These are phyloP conservation scores for Cadophora luteo-olivacea DNA, from an alignment of 2,329 filamentous ascomycete genomes.

Conservation along the genomic window DNA sequence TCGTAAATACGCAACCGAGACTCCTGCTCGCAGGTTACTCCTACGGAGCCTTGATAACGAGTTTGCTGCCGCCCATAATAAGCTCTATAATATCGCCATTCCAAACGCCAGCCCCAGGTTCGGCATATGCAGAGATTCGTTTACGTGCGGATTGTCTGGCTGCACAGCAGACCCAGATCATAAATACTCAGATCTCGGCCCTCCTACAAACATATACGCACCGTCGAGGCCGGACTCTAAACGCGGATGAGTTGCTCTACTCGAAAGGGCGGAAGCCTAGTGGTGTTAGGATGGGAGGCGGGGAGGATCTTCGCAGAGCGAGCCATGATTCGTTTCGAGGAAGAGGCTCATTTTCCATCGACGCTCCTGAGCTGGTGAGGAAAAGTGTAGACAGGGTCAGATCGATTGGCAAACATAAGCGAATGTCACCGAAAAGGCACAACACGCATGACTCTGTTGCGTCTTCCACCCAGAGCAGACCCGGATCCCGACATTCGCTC, in stretches of 20 bases:
- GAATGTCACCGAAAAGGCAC: slow-evolving; percentile 41
- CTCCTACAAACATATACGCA: slow-evolving; percentile 29
- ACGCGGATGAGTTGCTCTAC: slow-evolving; percentile 29
- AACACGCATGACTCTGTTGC: slow-evolving; percentile 36
- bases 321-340: slow-evolving; percentile 45
- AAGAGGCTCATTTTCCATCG: slow-evolving; percentile 39
- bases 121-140: slow-evolving; percentile 71
- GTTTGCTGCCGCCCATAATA: slow-evolving; percentile 67
- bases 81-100: slow-evolving; percentile 56
- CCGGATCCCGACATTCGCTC: slow-evolving; percentile 22
- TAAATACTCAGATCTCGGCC: slow-evolving; percentile 31
- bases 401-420: slow-evolving; percentile 39
- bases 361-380: slow-evolving; percentile 46
- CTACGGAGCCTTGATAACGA: slow-evolving; percentile 85
- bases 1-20: slow-evolving; percentile 36
- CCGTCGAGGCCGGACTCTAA: slow-evolving; percentile 31
- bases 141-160: slow-evolving; percentile 73
- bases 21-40: slow-evolving; percentile 82
- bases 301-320: slow-evolving; percentile 45
- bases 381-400: slow-evolving; percentile 50
- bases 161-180: slow-evolving; percentile 58
- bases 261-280: slow-evolving; percentile 34
- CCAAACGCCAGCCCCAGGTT: slow-evolving; percentile 60
- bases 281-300: slow-evolving; percentile 42
- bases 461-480: slow-evolving; percentile 41